Percentiles rank a stretch among this genome's conserved stretches.
These are phyloP conservation scores for Cryptococcus jaspeensis DNA, from an alignment of 1,284 basidiomycete genomes.

Conservation along the genomic window DNA sequence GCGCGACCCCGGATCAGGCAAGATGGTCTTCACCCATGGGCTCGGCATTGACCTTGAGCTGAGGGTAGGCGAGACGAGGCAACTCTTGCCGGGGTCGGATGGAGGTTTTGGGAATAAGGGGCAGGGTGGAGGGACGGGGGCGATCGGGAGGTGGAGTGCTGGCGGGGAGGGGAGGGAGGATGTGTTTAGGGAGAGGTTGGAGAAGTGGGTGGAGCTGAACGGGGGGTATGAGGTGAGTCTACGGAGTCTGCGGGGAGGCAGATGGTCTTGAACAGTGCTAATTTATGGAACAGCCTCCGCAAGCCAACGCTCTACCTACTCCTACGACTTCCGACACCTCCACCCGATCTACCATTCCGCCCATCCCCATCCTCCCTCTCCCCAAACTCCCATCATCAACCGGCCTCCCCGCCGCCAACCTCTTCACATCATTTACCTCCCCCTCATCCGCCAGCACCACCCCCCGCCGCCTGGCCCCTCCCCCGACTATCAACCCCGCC, in stretches of 20 bases:
- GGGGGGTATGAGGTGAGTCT: conserved; percentile 36
- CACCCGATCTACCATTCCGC: conserved; percentile 36
- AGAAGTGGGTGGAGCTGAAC: conserved; percentile 47
- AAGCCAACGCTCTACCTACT: conserved; percentile 33
- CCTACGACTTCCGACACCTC: conserved; percentile 31
- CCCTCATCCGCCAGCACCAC: conserved; percentile 18
- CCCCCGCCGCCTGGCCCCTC: conserved; percentile 13
- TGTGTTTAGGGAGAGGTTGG: conserved; percentile 36
- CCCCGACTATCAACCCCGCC: conserved; percentile 5
- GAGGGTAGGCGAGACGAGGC: conserved; percentile 45
- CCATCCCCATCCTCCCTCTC: conserved; percentile 44
- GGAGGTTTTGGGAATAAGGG: conserved; percentile 41
- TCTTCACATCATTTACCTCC: conserved; percentile 26
- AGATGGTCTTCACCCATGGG: conserved; percentile 46
- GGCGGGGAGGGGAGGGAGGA: conserved; percentile 41
- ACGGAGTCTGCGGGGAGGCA: too few species aligned
- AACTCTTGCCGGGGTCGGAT: conserved; percentile 34
- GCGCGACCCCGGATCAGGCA: conserved; percentile 34
- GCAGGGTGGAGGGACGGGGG: conserved; percentile 45
- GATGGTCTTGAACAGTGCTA: background rate
- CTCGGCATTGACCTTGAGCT: conserved; percentile 48
- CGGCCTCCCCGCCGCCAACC: conserved; percentile 30
- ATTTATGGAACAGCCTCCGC: conserved; percentile 9
- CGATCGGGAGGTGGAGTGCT: conserved; percentile 49
- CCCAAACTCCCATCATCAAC: conserved; percentile 37